Evolutionary conservation across 2,329 filamentous ascomycete species (phyloP).

Genomic region (Stachybotrys elegans): DNA sequence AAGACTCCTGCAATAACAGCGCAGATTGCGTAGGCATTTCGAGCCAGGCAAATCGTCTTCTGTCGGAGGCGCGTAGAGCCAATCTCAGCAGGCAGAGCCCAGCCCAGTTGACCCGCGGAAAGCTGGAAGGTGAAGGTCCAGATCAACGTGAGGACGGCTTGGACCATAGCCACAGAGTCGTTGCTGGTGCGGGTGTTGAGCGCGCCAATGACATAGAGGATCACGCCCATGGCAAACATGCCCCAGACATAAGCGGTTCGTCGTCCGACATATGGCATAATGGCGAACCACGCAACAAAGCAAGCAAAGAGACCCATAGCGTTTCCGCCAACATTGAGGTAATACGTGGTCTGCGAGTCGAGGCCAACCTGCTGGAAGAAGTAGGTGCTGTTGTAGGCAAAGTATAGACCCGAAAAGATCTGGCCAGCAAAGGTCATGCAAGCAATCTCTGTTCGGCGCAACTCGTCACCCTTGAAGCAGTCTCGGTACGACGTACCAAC

Average conservation of each 20-base stretch:
- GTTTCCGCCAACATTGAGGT: conserved; percentile 32
- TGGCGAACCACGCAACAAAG: conserved; percentile 34
- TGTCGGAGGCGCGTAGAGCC: conserved; percentile 24
- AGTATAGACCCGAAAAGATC: conserved; percentile 26
- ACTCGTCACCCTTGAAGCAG: conserved; percentile 41
- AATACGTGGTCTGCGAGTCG: conserved; percentile 20
- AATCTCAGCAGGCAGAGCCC: conserved; percentile 27
- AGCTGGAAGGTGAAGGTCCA: conserved; percentile 29
- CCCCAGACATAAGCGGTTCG: conserved; percentile 39
- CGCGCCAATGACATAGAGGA: conserved; percentile 35
- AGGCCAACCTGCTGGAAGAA: conserved; percentile 35
- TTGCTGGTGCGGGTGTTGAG: conserved; percentile 28
- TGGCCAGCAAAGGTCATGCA: conserved; percentile 32
- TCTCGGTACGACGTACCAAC: conserved; percentile 38
- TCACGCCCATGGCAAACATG: conserved; percentile 31
- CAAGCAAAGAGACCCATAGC: conserved; percentile 38
- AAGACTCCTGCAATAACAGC: conserved; percentile 18
- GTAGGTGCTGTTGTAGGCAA: conserved; percentile 36
- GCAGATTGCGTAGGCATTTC: conserved; percentile 18
- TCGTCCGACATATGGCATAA: conserved; percentile 38
- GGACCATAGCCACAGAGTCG: conserved; percentile 22
- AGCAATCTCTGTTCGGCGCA: conserved; percentile 39
- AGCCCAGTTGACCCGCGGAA: conserved; percentile 30
- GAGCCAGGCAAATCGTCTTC: conserved; percentile 26
- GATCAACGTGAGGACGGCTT: conserved; percentile 28